Conservation (phyloP, 2,329 filamentous ascomycete species). For the Tympanopsis confertula region DNA sequence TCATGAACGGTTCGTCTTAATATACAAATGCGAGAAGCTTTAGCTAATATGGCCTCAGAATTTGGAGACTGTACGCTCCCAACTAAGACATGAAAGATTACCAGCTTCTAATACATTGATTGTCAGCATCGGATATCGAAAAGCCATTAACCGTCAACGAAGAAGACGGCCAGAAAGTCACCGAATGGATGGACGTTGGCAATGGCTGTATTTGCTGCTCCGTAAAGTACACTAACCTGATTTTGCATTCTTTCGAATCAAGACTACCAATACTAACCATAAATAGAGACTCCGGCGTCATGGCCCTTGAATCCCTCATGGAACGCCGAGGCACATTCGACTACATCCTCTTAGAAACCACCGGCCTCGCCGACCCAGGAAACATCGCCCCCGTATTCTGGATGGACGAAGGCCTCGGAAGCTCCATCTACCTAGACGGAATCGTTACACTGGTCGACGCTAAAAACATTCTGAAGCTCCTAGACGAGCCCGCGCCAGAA, state of each 20-base stretch:
- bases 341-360: slow-evolving; percentile 94
- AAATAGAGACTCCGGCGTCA: slow-evolving; percentile 73
- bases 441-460: slow-evolving; percentile 94
- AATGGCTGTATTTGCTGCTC: slow-evolving; percentile 98
- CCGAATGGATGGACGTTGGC: slow-evolving; percentile 90
- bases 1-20: slow-evolving; percentile 63
- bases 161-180: slow-evolving; percentile 60
- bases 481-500: slow-evolving; percentile 60
- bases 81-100: too few species aligned
- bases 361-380: slow-evolving; percentile 85
- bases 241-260: neutral
- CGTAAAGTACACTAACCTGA: slow-evolving; percentile 55
- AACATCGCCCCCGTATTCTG: slow-evolving; percentile 95
- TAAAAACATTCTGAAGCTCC: slow-evolving; percentile 73
- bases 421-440: slow-evolving; percentile 90
- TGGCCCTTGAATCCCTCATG: slow-evolving; percentile 92
- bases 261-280: too few species aligned
- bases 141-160: slow-evolving; percentile 80
- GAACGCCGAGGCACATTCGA: slow-evolving; percentile 87
- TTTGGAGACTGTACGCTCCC: slow-evolving; percentile 63
- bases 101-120: neutral
- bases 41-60: slow-evolving; percentile 31
- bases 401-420: slow-evolving; percentile 91
- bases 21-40: slow-evolving; percentile 5
- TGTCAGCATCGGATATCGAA: slow-evolving; percentile 79